Evolutionary conservation across 2,329 filamentous ascomycete species (phyloP), one percentile per base, ranked within the genome.

Genomic region (Coniochaeta sp.): DNA sequence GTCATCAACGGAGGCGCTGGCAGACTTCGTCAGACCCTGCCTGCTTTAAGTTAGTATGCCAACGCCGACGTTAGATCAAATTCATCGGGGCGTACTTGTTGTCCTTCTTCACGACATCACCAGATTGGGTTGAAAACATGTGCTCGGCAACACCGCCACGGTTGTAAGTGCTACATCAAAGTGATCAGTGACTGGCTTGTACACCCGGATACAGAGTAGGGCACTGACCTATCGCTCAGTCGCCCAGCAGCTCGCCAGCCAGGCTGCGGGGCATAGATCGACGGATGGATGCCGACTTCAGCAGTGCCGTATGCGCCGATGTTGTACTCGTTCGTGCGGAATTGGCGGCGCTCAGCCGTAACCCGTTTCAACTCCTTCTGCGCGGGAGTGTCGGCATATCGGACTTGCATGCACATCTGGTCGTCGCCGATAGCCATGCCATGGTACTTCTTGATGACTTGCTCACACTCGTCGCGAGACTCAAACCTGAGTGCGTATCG

Each of bases 281-380:
- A 74, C 12, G 81, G 79, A 58, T 75, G 80, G 67, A 86, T 76
- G 17, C 84, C 81, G 57, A 88, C 83, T 62, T 82, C 79, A 55
- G 82, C 78, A 62, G 84, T 86, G 62, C 86, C 86, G 66, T 88
- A 88, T 50, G 86, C 86, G 61, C 86, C 84, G 62, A 88, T 87
- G 68, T 93, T 93, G 77, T 98, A 98, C 78, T 98, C 95, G 61
- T 95, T 95, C 61, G 93, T 95, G 62, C 95, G 91, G 77, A 96
- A 98, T 70, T 96, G 91, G 62, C 95, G 92, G 61, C 93, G 91
- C 72, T 96, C 92, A 34, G 95, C 92, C 47, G 93, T 98, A 72
- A 97, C 89, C 65, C 95, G 89, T 82, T 99, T 99, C 67, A 99
- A 82, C 71, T 95, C 87, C 80, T 99, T 99, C 75, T 99, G 95